Percentiles rank a stretch among this genome's conserved stretches.
Evolutionary conservation across 2,329 filamentous ascomycete species (phyloP).

Genomic region (Alternaria ethzedia): DNA sequence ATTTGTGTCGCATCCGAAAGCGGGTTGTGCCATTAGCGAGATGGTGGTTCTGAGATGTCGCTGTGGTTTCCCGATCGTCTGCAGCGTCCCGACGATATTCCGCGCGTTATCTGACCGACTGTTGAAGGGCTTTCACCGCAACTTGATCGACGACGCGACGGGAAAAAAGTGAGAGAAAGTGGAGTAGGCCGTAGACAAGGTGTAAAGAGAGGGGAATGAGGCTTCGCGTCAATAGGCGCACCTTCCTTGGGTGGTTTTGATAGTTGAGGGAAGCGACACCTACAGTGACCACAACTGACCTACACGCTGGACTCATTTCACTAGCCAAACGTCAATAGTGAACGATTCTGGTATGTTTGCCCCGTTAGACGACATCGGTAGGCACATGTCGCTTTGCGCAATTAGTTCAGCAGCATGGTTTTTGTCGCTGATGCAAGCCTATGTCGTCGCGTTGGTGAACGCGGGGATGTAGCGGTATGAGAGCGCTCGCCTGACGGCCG

Average conservation of each 20-base stretch:
- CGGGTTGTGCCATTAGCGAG: constrained; percentile 3
- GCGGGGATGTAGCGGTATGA: not conserved
- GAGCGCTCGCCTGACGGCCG: not conserved
- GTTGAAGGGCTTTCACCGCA: constrained; percentile 10
- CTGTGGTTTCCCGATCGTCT: not conserved
- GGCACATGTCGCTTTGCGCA: not conserved
- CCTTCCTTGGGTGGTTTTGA: not conserved
- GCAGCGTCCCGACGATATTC: not conserved
- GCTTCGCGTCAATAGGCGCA: not conserved
- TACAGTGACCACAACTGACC: not conserved
- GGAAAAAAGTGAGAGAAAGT: not conserved
- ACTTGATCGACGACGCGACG: constrained; percentile 2
- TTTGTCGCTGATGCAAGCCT: not conserved
- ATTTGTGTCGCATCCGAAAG: constrained; percentile 4
- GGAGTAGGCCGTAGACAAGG: not conserved
- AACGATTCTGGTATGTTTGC: not conserved
- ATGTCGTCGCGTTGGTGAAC: not conserved
- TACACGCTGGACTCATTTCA: not conserved
- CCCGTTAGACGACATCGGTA: not conserved
- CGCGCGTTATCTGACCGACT: constrained; percentile 15
- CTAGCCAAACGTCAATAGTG: not conserved
- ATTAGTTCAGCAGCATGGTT: not conserved
- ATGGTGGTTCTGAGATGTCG: not conserved
- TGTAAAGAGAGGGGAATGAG: not conserved
- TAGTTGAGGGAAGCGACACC: not conserved